Base-by-base conservation (phyloP, 1,284 basidiomycete species). In the Irpex rosettiformis region DNA sequence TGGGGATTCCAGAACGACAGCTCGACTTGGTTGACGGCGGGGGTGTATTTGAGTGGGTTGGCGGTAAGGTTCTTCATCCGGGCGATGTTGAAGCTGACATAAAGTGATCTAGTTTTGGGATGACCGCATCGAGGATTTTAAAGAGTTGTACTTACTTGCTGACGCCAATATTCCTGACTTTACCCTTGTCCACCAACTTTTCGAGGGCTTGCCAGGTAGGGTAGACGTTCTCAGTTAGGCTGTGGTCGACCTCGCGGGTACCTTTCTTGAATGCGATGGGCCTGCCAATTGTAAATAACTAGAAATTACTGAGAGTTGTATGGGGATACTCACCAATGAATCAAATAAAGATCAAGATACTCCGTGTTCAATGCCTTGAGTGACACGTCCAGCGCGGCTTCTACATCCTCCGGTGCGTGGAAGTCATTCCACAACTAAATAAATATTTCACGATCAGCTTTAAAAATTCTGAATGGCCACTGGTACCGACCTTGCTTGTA, bases 181-280 rank as follows among this genome's bases (percentile, higher is more conserved):
- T 92, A 30, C 90, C 91, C 65, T 84, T 88, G 61, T 83, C 81
- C 22, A 89, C 84, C 69, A 94, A 69, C 64, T 88, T 85, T 70
- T 95, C 93, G 67, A 95, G 85, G 67, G 89, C 88, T 67, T 85
- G 76, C 93, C 93, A 96, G 0, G 93, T 94, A 22, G 87, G 88
- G 67, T 88, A 85, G 2, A 89, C 85, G 69, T 93, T 78, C 21
- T 83, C 83, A 4, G 85, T 88, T n/a, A 93, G 80, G 5, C 79
- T 77, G 58, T 76, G 72, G 60, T 93, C 84, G 49, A 88, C 64
- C 65, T 76, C 67, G 54, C 74, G 71, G 56, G 79, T 82, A 43
- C 77, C 77, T 58, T 81, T 82, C 67, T 88, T 85, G 69, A 89
- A 80, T 3, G 90, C 90, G 8, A 89, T 72, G 0, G 87, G 86